Evolutionary conservation across 2,329 filamentous ascomycete genomes (phyloP).

Genomic region (Didymella lethalis): DNA sequence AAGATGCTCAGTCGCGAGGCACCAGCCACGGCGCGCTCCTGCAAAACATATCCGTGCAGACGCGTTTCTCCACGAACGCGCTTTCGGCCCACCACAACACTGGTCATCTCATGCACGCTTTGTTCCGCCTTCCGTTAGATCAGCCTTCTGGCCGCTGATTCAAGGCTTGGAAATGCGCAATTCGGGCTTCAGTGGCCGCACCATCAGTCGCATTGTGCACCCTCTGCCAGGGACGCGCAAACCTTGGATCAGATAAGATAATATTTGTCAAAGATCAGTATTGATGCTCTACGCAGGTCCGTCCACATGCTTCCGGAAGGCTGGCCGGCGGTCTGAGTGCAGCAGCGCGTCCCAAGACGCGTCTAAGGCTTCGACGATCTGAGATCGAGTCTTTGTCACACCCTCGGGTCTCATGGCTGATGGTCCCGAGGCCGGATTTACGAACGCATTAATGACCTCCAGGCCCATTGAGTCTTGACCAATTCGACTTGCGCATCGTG

Average conservation of each 20-base stretch:
- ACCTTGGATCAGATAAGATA: constrained; percentile 41
- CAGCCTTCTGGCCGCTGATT: constrained; percentile 37
- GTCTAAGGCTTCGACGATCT: constrained; percentile 7
- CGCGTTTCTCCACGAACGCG: constrained; percentile 43
- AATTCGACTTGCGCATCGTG: not conserved
- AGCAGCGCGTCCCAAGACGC: constrained; percentile 16
- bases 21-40: constrained; percentile 40
- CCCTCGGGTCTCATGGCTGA: not conserved
- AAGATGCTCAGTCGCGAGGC: constrained; percentile 24
- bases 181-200: constrained; percentile 27
- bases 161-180: constrained; percentile 42
- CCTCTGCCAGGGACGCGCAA: constrained; percentile 23
- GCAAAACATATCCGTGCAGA: constrained; percentile 36
- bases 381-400: not conserved
- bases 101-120: constrained; percentile 27
- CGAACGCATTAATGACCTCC: not conserved
- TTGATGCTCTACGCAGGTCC: constrained; percentile 6
- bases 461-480: not conserved
- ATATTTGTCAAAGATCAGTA: constrained; percentile 20
- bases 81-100: constrained; percentile 43
- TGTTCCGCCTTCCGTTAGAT: constrained; percentile 35
- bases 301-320: not conserved
- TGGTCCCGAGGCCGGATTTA: not conserved
- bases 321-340: not conserved
- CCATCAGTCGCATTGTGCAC: constrained; percentile 28